Evolutionary conservation across 345 rosid species (phyloP), one percentile per base, ranked within the genome.

Genomic region (Microthlaspi erraticum): DNA sequence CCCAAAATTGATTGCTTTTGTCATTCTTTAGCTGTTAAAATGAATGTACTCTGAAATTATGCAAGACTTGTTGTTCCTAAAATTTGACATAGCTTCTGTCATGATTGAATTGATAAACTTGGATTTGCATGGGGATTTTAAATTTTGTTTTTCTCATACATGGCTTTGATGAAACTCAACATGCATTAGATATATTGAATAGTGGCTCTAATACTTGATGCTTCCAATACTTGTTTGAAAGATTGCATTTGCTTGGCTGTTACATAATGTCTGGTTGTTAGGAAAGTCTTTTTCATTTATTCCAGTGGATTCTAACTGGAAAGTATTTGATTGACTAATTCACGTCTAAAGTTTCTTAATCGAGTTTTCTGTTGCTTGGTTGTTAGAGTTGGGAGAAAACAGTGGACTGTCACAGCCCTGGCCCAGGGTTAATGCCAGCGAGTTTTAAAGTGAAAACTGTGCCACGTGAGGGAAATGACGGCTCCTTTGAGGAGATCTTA

Each of bases 341-440:
- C 8, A 36, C 0, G 13, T n/a, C 7, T 0, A 37, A 37, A 19
- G 53, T 60, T 68, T 68, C 52, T 26, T 45, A 46, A 16, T 49
- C 0, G 34, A 48, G 56, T 60, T 48, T 38, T 48, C 20, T 71
- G 71, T 64, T 60, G 19, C 51, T 43, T 81, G 75, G 61, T 57
- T 79, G 45, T 29, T 54, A 93, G 98, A 93, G 98, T 79, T 93
- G 98, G 98, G 97, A 93, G 88, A 93, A 90, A 82, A 93, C 98
- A 37, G 98, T 93, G 54, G 97, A 93, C 85, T 93, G 97, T 77
- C 78, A 93, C 71, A 93, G 93, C 79, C 98, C 98, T 32, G 98
- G 97, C 57, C 97, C 87, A 63, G 98, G 97, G 71, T 54, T 93
- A 78, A 93, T 93, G 98, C 98, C 97, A 10, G 97, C 98, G 68